Evolutionary conservation across 176 grass and related monocot genomes (phyloP), one percentile per base, ranked within the genome.

Genomic region (Pontederia crassipes): DNA sequence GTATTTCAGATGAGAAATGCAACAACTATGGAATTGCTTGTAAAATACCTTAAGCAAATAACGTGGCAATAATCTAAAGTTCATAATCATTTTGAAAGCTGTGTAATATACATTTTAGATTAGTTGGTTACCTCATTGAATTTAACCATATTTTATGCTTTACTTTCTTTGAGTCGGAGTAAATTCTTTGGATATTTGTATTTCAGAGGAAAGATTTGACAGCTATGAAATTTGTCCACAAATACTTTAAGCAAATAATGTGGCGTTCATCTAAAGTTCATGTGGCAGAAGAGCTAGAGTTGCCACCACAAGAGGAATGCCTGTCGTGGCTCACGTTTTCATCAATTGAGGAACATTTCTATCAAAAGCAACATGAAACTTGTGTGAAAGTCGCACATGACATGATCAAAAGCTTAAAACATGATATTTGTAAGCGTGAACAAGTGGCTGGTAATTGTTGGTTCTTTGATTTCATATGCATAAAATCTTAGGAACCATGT

Each of bases 181-280:
- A 7, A 40, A 20, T 65, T 57, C n/a, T 69, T 69, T 69, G 8
- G 8, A 69, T 57, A 32, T 57, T 65, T 78, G 46, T 56, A 70
- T 28, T 72, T 64, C 83, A 96, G 91, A 90, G 61, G 58, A 83
- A 80, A 11, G 66, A 96, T 74, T 50, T 11, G 56, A 46, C 74
- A 62, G 91, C 91, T 72, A 96, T 90, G 81, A 72, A 87, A 70
- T 90, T 84, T 73, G 70, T 73, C 51, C 86, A 96, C 65, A 72
- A 84, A 27, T 82, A 90, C 59, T 96, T 96, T 40, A 96, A 50
- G 77, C 68, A 89, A 82, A 87, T 96, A 51, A 82, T 96, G 86
- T 96, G 91, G 91, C 91, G 91, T n/a, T 90, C 91, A n/a, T 90
- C 86, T 14, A 96, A 96, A 89, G 52, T 69, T 45, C 91, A 96